phyloP scores from a whole-genome alignment of 1,284 basidiomycete species.

The Sanguinoderma infundibulare region DNA sequence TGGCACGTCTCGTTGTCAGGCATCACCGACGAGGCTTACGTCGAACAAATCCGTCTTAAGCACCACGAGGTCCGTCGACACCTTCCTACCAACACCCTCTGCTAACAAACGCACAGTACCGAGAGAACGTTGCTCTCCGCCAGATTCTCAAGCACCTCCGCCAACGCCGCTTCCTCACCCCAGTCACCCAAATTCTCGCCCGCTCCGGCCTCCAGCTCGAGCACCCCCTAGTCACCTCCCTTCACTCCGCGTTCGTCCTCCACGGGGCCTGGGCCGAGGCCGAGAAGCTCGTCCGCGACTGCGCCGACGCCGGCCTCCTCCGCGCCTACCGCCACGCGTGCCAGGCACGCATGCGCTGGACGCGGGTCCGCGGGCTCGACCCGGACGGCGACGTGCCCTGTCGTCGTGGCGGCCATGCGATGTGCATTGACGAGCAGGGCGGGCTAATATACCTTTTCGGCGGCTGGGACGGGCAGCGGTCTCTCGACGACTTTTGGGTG shows the following conservation, averaged over 20 bases:
- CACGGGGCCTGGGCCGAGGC: conserved; percentile 66
- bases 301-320: conserved; percentile 60
- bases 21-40: conserved; percentile 54
- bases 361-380: conserved; percentile 56
- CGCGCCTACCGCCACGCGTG: conserved; percentile 59
- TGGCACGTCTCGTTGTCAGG: conserved; percentile 73
- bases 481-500: conserved; percentile 82
- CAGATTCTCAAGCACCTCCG: conserved; percentile 83
- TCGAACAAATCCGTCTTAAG: conserved; percentile 52
- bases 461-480: conserved; percentile 78
- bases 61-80: conserved; percentile 62
- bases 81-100: background rate
- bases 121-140: conserved; percentile 65
- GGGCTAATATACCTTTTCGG: conserved; percentile 79
- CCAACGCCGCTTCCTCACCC: conserved; percentile 71
- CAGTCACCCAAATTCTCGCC: conserved; percentile 64
- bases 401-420: conserved; percentile 78
- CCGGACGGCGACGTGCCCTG: conserved; percentile 66
- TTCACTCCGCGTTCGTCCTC: conserved; percentile 71
- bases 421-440: conserved; percentile 75
- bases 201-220: conserved; percentile 65
- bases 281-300: conserved; percentile 56
- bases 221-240: conserved; percentile 69
- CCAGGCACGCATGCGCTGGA: conserved; percentile 63
- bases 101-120: conserved; percentile 48